A percentile compares a stretch with the other conserved stretches of the same genome.
These are phyloP conservation scores for Pleurotus salmoneostramineus DNA, from an alignment of 768 basidiomycete genomes.

Conservation along the genomic window DNA sequence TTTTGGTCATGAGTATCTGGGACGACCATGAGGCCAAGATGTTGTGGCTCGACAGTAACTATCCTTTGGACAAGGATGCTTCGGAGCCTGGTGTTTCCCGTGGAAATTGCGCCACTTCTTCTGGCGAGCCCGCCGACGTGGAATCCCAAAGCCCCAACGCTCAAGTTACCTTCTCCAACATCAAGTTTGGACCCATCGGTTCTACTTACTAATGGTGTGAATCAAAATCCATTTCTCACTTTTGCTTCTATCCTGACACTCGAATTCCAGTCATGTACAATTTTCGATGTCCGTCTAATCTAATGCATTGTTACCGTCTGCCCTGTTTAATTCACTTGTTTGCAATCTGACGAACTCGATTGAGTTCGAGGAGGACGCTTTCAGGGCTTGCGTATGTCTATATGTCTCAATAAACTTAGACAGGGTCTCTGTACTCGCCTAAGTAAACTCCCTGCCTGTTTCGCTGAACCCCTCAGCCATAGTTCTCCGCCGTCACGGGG, in stretches of 20 bases:
- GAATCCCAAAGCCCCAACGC: constrained; percentile 23
- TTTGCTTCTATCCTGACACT: not conserved
- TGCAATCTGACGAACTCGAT: not conserved
- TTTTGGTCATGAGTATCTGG: constrained; percentile 32
- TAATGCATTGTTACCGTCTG: not conserved
- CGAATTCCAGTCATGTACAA: not conserved
- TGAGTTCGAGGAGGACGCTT: not conserved
- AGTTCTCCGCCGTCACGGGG: too few species aligned
- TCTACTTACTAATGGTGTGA: constrained; percentile 22
- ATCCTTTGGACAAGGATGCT: constrained; percentile 19
- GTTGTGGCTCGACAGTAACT: constrained; percentile 34
- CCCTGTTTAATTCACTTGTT: not conserved
- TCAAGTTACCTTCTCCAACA: constrained; percentile 34
- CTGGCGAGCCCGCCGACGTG: constrained; percentile 30
- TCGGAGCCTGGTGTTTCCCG: constrained; percentile 26
- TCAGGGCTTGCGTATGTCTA: too few species aligned
- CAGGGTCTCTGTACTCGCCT: too few species aligned
- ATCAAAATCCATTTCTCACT: not conserved
- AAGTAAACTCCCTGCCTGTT: too few species aligned
- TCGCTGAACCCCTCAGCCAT: too few species aligned
- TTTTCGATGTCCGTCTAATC: not conserved
- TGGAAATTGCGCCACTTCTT: constrained; percentile 30
- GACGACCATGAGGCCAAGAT: constrained; percentile 34
- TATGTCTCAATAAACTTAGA: too few species aligned
- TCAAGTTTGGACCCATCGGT: constrained; percentile 34